Base-by-base conservation (phyloP, 2,329 filamentous ascomycete species). In the Hypoxylon rubiginosum region DNA sequence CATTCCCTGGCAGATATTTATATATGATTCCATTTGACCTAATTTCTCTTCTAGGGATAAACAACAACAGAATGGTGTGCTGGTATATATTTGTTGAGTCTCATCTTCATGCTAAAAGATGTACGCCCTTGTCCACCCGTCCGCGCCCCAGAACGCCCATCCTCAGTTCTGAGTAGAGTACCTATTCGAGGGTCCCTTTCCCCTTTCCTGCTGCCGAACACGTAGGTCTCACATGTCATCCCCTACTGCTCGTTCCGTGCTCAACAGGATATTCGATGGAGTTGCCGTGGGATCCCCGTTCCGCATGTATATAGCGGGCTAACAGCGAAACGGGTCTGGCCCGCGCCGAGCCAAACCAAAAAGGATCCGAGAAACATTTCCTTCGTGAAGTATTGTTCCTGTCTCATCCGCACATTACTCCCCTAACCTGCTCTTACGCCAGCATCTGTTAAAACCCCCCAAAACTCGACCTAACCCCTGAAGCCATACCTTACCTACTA, bases 1-100 rank as follows among this genome's bases (percentile, higher is more conserved):
- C 15, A 3, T 39, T 17, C 15, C n/a, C 39, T 7, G 19, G 10
- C 19, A 19, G n/a, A 19, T 19, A 17, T 24, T 11, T 11, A 34
- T 39, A 54, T 19, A 34, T 45, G 17, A 19, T 19, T 46, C 26
- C 24, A 19, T n/a, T 34, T 58, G 10, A 28, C 19, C 9, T 28
- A 11, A n/a, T n/a, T 50, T 50, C 19, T 28, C 10, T 4, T 58
- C 45, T 9, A 39, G 5, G 39, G 17, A 3, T 17, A n/a, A 19
- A 19, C 17, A 4, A 13, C 3, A 45, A 24, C 21, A 55, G n/a
- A 46, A 26, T 15, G 39, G 4, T n/a, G 21, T 55, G n/a, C n/a
- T 55, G 24, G 52, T n/a, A n/a, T 55, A 55, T 55, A 46, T 45
- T 34, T 51, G 7, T 7, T 19, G 15, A 53, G 11, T 39, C 32